phyloP scores from a whole-genome alignment of 768 basidiomycete species.

The Lactarius pseudohatsudake region DNA sequence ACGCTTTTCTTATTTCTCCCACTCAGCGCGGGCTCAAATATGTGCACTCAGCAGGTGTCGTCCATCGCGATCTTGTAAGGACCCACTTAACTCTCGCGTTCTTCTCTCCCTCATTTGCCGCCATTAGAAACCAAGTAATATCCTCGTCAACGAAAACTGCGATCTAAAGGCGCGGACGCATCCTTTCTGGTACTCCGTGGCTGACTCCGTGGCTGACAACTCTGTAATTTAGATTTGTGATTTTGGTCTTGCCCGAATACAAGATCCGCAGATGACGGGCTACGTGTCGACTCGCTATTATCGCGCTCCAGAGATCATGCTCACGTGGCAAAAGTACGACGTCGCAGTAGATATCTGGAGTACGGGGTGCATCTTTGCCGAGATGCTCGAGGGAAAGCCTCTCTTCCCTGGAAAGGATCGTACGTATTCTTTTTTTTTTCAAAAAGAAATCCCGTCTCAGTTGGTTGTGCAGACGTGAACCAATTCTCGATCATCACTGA shows the following conservation, averaged over 20 bases:
- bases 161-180: conserved; percentile 77
- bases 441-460: conserved; percentile 3
- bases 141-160: conserved; percentile 99
- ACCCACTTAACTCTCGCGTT: neutral
- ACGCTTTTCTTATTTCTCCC: conserved; percentile 6
- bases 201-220: conserved; percentile 20
- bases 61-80: conserved; percentile 91
- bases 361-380: conserved; percentile 98
- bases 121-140: conserved; percentile 93
- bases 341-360: conserved; percentile 99
- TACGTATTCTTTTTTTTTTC: conserved; percentile 48
- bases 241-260: conserved; percentile 96
- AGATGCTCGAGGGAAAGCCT: conserved; percentile 99
- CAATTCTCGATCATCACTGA: conserved; percentile 99
- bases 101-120: conserved; percentile 11
- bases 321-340: conserved; percentile 99
- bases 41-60: conserved; percentile 98
- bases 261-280: conserved; percentile 99
- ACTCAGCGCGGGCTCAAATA: conserved; percentile 94
- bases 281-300: conserved; percentile 99
- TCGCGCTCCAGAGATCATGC: conserved; percentile 99
- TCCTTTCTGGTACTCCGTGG: conserved; percentile 18
- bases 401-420: conserved; percentile 99
- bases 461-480: conserved; percentile 78
- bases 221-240: conserved; percentile 78